Conservation (phyloP, 257 asterid species). For the Solanum lycopersicoides region DNA sequence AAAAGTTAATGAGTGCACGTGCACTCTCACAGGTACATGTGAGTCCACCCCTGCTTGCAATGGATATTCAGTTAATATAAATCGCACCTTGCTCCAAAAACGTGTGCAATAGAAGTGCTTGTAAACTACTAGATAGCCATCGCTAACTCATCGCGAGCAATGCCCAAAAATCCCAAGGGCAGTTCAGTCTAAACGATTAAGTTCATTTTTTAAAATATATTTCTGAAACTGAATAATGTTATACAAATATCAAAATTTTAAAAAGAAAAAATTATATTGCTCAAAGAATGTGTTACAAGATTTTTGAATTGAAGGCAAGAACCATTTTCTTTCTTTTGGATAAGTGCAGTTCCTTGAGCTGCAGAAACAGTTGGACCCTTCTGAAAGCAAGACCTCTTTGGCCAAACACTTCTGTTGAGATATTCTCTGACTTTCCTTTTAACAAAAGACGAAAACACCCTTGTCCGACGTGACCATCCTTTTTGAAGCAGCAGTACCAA, state of each 20-base stretch:
- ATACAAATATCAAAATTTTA: background rate
- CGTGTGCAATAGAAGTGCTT: background rate
- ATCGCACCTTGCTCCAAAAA: background rate
- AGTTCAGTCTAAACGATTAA: background rate
- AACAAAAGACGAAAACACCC: slow-evolving; percentile 65
- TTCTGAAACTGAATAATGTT: background rate
- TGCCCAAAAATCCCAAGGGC: background rate
- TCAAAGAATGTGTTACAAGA: background rate
- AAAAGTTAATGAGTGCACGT: no score
- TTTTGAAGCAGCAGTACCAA: slow-evolving; percentile 70
- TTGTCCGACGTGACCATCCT: slow-evolving; percentile 77
- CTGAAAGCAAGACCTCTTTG: background rate
- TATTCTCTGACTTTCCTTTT: background rate
- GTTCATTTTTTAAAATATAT: background rate
- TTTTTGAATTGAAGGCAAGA: background rate
- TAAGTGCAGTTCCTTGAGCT: background rate
- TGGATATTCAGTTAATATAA: background rate
- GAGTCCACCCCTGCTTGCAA: background rate
- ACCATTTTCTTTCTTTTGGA: background rate
- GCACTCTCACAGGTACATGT: no score
- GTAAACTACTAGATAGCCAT: background rate
- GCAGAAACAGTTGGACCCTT: background rate
- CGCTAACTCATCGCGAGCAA: background rate
- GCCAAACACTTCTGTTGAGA: background rate
- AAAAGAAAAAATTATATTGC: background rate